Base-by-base conservation (phyloP, 2,329 filamentous ascomycete genomes). In the Calonectria hawksworthii region DNA sequence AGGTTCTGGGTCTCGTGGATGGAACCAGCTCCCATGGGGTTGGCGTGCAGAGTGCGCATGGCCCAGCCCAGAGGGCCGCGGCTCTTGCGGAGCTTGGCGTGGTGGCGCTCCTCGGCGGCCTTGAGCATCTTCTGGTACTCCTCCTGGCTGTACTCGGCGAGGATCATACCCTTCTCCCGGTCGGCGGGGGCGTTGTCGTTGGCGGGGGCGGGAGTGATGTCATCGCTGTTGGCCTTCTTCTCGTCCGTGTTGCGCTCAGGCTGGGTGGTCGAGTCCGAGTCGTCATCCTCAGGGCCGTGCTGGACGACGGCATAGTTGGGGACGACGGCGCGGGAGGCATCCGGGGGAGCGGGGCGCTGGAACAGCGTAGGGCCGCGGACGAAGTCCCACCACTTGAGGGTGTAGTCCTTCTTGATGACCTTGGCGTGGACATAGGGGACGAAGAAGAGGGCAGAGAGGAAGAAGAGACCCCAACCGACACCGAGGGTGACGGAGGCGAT, bases 281-380 rank as follows among this genome's bases (percentile, higher is more conserved):
- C 78, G 6, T 88, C 86, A 1, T 91, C 89, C 44, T 47, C 44
- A 8, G 44, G 44, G 0, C 90, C 85, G 0, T 91, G 89, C 4
- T 96, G 94, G 32, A 96, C 86, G 51, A 96, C 94, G 59, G 93
- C 93, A 82, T 96, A 96, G 88, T 96, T 90, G 83, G 94, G 94
- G 14, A 96, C 92, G 5, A 85, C 84, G 78, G 91, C 91, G 23
- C 82, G 77, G 69, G 92, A 89, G 50, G 88, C 87, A 63, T 90
- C 88, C 1, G 86, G 84, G 26, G 89, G 89, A 26, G 88, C 83
- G 0, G 90, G 88, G 64, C 94, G 94, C 47, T 85, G 88, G 87
- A 92, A 90, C 69, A 94, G 90, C 0, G 92, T 86, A 61, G 94
- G 94, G 0, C 94, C 94, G 74, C 88, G 83, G 82, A 93, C 73